Conservation (phyloP, 1,284 basidiomycete species). For the Ustilago curta region DNA sequence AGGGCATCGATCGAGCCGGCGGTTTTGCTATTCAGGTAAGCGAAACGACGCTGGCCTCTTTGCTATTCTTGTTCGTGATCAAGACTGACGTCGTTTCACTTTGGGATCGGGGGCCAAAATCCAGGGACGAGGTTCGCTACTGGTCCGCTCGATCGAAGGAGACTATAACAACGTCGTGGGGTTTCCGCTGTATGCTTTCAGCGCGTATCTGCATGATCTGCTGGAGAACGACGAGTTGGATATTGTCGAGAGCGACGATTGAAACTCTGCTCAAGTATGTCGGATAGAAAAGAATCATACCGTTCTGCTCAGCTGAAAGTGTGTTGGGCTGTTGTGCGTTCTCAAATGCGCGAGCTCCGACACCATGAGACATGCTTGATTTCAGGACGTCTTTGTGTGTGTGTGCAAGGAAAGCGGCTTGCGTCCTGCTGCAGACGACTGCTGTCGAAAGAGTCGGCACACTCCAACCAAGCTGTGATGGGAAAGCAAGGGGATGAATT, state of each 20-base stretch:
- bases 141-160: conserved; percentile 87
- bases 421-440: not conserved
- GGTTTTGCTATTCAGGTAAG: conserved; percentile 97
- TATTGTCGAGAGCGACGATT: conserved; percentile 49
- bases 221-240: conserved; percentile 65
- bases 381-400: too few species aligned
- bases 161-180: conserved; percentile 94
- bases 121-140: conserved; percentile 80
- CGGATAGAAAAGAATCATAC: not conserved
- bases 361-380: too few species aligned
- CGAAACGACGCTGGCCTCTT: too few species aligned
- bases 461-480: not conserved
- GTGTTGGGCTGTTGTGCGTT: too few species aligned
- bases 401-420: too few species aligned
- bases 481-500: not conserved
- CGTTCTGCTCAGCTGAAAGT: not conserved
- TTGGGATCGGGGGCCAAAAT: too few species aligned
- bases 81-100: not conserved
- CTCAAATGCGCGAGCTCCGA: too few species aligned
- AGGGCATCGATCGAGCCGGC: conserved; percentile 90
- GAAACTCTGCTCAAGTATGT: not conserved
- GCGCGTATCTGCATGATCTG: conserved; percentile 59
- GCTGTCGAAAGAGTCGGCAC: not conserved
- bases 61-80: too few species aligned
- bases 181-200: conserved; percentile 74